These are phyloP conservation scores for Hirsutella thompsonii DNA, from an alignment of 2,329 filamentous ascomycete genomes.

Conservation along the genomic window DNA sequence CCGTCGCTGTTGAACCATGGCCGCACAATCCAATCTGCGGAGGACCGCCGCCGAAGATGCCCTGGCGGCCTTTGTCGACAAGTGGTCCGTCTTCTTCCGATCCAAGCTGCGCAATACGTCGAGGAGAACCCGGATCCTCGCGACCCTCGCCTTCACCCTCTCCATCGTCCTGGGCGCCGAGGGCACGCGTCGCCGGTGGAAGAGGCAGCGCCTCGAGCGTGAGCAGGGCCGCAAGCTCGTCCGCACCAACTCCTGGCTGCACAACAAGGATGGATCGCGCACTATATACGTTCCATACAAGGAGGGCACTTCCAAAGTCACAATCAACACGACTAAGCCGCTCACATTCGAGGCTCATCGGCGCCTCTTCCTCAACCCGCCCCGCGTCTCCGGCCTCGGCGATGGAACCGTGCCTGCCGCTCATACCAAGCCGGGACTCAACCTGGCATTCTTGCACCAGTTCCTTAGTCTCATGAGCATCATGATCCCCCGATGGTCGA, in stretches of 20 bases:
- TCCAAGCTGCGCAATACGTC: conserved; percentile 50
- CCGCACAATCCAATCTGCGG: conserved; percentile 74
- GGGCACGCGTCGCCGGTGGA: conserved; percentile 69
- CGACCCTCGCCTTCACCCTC: conserved; percentile 60
- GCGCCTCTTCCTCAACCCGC: conserved; percentile 82
- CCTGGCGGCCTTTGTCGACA: conserved; percentile 49
- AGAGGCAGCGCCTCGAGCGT: conserved; percentile 57
- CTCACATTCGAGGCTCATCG: conserved; percentile 95
- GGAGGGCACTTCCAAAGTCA: conserved; percentile 76
- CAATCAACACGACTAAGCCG: conserved; percentile 78
- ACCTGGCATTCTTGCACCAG: conserved; percentile 91
- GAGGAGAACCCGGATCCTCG: conserved; percentile 58
- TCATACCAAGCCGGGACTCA: conserved; percentile 86
- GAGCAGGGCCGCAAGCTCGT: conserved; percentile 74
- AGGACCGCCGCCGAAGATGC: conserved; percentile 52
- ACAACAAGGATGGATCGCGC: conserved; percentile 86
- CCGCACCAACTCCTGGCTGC: conserved; percentile 81
- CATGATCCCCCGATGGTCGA: conserved; percentile 91
- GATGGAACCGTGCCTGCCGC: conserved; percentile 70
- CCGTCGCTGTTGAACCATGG: conserved; percentile 49
- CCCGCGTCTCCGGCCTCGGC: conserved; percentile 63
- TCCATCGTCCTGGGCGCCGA: conserved; percentile 71
- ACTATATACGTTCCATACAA: conserved; percentile 94
- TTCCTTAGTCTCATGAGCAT: conserved; percentile 94
- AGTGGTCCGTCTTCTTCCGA: conserved; percentile 40